phyloP scores from a whole-genome alignment of 78 protist genomes.

The Diacronema lutheri region DNA sequence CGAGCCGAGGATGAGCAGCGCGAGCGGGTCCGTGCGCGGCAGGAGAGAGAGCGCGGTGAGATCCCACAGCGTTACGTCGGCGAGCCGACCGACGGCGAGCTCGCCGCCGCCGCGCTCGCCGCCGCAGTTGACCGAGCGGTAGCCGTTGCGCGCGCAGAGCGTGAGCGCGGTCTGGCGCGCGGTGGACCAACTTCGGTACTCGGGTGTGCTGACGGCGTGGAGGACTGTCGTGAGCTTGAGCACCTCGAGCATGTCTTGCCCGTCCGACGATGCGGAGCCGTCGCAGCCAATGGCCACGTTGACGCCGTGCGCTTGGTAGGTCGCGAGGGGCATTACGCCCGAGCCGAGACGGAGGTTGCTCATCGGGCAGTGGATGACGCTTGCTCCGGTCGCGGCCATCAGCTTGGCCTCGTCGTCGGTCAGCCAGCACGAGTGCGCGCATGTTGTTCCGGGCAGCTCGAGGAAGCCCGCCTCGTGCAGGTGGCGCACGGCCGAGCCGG shows the following conservation, averaged over 20 bases:
- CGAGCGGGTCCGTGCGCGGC: not conserved
- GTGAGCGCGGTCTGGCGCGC: not conserved
- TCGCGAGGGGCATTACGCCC: not conserved
- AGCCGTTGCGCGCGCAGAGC: not conserved
- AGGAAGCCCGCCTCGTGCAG: not conserved
- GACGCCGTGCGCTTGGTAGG: not conserved
- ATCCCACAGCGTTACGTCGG: slow-evolving; percentile 7
- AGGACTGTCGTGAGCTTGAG: not conserved
- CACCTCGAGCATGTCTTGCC: slow-evolving; percentile 7
- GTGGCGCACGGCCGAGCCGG: not conserved
- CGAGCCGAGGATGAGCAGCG: not conserved
- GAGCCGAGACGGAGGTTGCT: slow-evolving; percentile 11
- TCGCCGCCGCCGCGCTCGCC: not conserved
- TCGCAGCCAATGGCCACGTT: not conserved
- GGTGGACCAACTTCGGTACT: not conserved
- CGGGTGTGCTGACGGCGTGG: not conserved
- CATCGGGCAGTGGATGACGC: not conserved
- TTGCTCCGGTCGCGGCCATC: not conserved
- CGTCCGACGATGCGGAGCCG: not conserved
- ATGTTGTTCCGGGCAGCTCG: not conserved
- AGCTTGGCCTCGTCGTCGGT: not conserved
- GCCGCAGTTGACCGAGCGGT: not conserved
- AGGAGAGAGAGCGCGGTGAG: not conserved
- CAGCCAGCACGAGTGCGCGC: not conserved
- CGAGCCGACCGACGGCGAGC: not conserved